Conservation (phyloP, 2,329 filamentous ascomycete species). For the Sarocladiaceae sp. region DNA sequence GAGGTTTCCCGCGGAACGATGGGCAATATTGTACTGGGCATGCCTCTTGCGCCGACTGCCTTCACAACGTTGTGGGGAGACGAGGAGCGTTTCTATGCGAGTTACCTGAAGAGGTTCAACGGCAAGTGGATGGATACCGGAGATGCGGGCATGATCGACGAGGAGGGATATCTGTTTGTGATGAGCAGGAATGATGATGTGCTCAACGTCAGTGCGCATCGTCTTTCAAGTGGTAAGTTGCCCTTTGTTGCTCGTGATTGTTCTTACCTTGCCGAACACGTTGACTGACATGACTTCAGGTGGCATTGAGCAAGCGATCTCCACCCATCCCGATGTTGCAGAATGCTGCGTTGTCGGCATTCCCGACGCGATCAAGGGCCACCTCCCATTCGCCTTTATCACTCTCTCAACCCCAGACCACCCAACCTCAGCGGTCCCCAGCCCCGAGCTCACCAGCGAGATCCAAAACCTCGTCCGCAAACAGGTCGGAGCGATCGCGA, state of each 20-base stretch:
- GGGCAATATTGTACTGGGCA: conserved; percentile 85
- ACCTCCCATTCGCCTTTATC: conserved; percentile 88
- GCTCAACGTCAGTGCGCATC: conserved; percentile 92
- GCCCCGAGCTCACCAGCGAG: conserved; percentile 45
- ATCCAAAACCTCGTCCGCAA: conserved; percentile 69
- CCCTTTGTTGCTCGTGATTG: no score
- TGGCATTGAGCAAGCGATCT: conserved; percentile 86
- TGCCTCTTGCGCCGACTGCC: conserved; percentile 79
- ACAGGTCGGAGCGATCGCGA: conserved; percentile 85
- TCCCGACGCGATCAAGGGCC: conserved; percentile 81
- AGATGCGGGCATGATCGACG: conserved; percentile 82
- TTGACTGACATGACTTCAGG: conserved; percentile 44
- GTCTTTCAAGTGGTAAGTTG: conserved; percentile 73
- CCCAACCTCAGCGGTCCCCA: conserved; percentile 46
- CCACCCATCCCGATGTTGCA: conserved; percentile 68
- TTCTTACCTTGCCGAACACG: not conserved
- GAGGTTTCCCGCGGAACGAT: conserved; percentile 69
- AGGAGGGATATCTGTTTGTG: conserved; percentile 62
- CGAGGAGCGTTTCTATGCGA: conserved; percentile 77
- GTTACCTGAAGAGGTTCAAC: conserved; percentile 77
- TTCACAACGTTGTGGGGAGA: conserved; percentile 86
- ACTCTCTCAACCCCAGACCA: conserved; percentile 45
- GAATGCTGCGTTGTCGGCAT: conserved; percentile 86
- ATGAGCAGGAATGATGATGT: conserved; percentile 75
- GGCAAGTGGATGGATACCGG: conserved; percentile 88